Evolutionary conservation across 1,284 basidiomycete genomes (phyloP), one percentile per base, ranked within the genome.

Genomic region (Lentinula novae-zelandiae): DNA sequence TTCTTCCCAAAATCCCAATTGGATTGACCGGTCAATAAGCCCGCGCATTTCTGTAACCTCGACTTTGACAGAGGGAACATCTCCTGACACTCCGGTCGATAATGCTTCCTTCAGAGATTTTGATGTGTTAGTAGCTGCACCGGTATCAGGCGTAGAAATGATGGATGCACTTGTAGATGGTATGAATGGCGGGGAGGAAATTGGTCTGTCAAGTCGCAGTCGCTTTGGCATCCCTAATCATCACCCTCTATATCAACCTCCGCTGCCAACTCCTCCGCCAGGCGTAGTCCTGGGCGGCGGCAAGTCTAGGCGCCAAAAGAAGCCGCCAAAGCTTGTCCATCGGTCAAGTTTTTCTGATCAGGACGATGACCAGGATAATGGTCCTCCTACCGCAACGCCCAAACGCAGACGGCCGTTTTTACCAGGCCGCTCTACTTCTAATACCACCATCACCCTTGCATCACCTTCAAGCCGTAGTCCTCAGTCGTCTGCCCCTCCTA

Each of bases 131-230:
- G 89, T 93, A 13, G 82, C 89, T 40, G 89, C 90, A 22, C 89
- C 90, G 9, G 75, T 89, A 7, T 71, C 89, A 3, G 89, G 89
- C 7, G 90, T 93, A 13, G 90, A 92, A 73, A 84, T 84, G 8
- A 89, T 93, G 86, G 92, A 94, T 69, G 90, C 90, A 13, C 74
- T 94, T 59, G 91, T 93, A 13, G 91, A 92, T 66, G 87, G 87
- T 10, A 92, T 94, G 88, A 92, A 92, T 67, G 85, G 84, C 63
- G 73, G 83, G 64, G 84, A 87, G 58, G 79, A 85, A 63, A 75
- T 83, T 65, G 74, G 82, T 63, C 44, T 46, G 17, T 78, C 80
- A 38, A 75, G 70, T 64, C 79, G 82, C n/a, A 72, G 78, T 53
- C 78, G 84, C 58, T 82, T 84, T 68, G 78, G 75, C 17, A 79